Percentiles rank a stretch among this genome's conserved stretches.
phyloP scores from a whole-genome alignment of 1,284 basidiomycete genomes.

The Cutaneotrichosporon daszewskae region DNA sequence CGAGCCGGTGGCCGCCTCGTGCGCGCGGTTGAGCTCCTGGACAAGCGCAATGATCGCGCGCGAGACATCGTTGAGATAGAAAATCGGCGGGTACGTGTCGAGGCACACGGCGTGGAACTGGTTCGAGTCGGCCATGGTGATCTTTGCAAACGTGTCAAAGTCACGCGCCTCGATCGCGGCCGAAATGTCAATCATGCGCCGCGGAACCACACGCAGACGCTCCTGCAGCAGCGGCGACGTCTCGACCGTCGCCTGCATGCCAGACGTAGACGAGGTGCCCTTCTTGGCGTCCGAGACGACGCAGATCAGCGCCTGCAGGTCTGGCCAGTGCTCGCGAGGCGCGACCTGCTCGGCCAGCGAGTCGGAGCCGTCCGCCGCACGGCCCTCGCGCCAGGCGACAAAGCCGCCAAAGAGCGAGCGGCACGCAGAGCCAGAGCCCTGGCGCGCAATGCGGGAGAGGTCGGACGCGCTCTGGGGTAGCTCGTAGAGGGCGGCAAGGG shows the following conservation, averaged over 20 bases:
- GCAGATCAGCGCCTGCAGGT: slow-evolving; percentile 94
- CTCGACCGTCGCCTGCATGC: slow-evolving; percentile 96
- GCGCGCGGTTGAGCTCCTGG: slow-evolving; percentile 88
- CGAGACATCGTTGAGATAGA: slow-evolving; percentile 98
- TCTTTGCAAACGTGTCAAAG: slow-evolving; percentile 80
- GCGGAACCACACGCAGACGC: slow-evolving; percentile 84
- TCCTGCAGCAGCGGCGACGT: slow-evolving; percentile 85
- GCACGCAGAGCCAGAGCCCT: slow-evolving; percentile 96
- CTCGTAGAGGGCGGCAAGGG: slow-evolving; percentile 78
- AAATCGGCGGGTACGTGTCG: slow-evolving; percentile 95
- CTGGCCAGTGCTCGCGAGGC: slow-evolving; percentile 81
- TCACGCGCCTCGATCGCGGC: slow-evolving; percentile 72
- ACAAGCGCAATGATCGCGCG: slow-evolving; percentile 77
- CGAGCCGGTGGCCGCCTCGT: slow-evolving; percentile 57
- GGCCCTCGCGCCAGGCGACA: slow-evolving; percentile 90
- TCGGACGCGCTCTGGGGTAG: slow-evolving; percentile 64
- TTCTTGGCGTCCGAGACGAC: slow-evolving; percentile 97
- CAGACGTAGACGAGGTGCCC: slow-evolving; percentile 86
- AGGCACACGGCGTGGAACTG: slow-evolving; percentile 97
- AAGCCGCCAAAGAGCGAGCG: slow-evolving; percentile 95
- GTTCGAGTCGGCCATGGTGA: slow-evolving; percentile 97
- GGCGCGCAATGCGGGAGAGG: slow-evolving; percentile 89
- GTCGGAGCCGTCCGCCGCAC: slow-evolving; percentile 66
- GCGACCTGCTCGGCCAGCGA: slow-evolving; percentile 85
- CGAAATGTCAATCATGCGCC: slow-evolving; percentile 75